Base-by-base conservation (phyloP, 106 monocot genomes). In the Allium fistulosum region DNA sequence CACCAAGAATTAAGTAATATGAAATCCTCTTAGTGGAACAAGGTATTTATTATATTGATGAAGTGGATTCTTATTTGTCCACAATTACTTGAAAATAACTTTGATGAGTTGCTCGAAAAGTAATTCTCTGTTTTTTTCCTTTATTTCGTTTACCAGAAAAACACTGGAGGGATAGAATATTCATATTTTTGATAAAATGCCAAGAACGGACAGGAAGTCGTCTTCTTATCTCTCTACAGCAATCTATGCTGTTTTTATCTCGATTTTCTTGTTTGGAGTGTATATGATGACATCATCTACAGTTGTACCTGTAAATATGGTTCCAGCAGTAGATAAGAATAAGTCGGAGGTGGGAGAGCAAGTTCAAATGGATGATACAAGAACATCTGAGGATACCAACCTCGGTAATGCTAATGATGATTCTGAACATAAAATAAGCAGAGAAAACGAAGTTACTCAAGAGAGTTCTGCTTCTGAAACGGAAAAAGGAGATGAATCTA, bases 221-320 rank as follows among this genome's bases (percentile, higher is more conserved):
- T 83, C 87, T 9, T 83, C 87, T 8, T 80, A 71, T 46, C 83
- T 80, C 63, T 87, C 85, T 14, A 82, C 74, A 7, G 53, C 65
- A 58, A 82, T 76, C 63, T 46, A 82, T 50, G 84, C 80, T 53
- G 73, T 84, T 28, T 87, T 94, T 77, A 82, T 94, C 28, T 78
- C 80, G 58, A 77, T 90, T 69, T 82, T 83, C 63, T 69, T 94
- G 53, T 76, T 90, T 49, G 87, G 82, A 3, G 80, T 94, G 45
- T 94, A 90, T 90, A 87, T 90, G 87, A 74, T 83, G 76, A 81
- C 87, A 57, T 90, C 87, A 50, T 78, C 77, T 8, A 76, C 75
- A 12, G 74, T 90, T 55, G 62, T 74, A 48, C 87, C 90, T 13
- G 71, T 72, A 17, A 74, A 85, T 8, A 59, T 82, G 37, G 72